Evolutionary conservation across 352 stramenopile genomes (phyloP).

Genomic region (Globisporangium perplexum): DNA sequence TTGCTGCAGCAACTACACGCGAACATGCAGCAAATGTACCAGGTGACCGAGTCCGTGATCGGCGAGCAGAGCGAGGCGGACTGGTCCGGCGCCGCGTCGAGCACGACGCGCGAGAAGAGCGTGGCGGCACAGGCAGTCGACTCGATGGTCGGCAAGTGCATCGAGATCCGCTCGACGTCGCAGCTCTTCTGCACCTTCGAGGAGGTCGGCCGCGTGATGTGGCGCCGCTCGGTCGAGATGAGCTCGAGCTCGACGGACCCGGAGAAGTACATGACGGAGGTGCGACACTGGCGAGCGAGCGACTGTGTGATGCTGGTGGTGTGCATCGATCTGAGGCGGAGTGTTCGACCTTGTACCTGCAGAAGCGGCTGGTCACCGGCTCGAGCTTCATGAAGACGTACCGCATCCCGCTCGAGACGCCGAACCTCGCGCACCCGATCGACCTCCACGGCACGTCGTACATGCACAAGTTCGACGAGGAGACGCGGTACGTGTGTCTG

Average conservation of each 20-base stretch:
- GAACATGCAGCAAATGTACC: conserved; percentile 4
- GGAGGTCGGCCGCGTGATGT: conserved; percentile 6
- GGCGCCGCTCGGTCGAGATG: conserved; percentile 7
- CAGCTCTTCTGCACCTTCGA: conserved; percentile 1
- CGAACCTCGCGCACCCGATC: neutral
- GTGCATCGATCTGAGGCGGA: neutral
- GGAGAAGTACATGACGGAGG: neutral
- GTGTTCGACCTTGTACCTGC: neutral
- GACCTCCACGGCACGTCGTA: conserved; percentile 6
- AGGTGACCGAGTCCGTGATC: neutral
- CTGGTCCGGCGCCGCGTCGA: neutral
- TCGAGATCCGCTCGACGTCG: conserved; percentile 1
- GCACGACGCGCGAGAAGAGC: neutral
- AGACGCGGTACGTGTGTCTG: conserved; percentile 1
- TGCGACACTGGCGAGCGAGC: neutral
- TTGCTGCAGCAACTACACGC: conserved; percentile 1
- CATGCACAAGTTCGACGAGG: conserved; percentile 11
- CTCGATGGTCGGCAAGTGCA: neutral
- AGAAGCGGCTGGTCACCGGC: neutral
- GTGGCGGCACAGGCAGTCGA: neutral
- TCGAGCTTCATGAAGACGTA: conserved; percentile 4
- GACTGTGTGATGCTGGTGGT: too few relatives aligned
- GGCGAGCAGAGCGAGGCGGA: neutral
- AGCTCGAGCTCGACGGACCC: too few relatives aligned
- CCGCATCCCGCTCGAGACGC: neutral